Base-by-base conservation (phyloP, 768 basidiomycete genomes). In the Suillus subaureus region DNA sequence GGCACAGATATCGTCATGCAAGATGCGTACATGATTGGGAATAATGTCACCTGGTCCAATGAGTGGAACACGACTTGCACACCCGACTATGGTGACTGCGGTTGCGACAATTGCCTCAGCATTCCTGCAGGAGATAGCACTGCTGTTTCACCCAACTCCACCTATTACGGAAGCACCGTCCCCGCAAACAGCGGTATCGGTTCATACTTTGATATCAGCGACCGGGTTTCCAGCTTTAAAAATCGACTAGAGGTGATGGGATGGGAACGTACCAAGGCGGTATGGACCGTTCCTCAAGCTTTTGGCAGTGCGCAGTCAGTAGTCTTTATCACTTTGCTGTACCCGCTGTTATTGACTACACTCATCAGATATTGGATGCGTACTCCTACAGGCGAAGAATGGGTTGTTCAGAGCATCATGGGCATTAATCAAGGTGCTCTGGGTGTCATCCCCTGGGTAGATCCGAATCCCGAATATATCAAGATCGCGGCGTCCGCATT, bases 271-370 rank as follows among this genome's bases (percentile, higher is more conserved):
- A 85, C 82, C 6, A 88, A 90, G 72, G 84, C 89, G 1, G 82
- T 92, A 0, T 93, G 92, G 93, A 87, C 88, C 2, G 92, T 93
- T 1, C 90, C 91, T 0, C 92, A 94, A 75, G 91, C 84, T 0
- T 94, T 94, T 71, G 90, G 90, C 33, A 82, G 81, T 62, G 72
- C 70, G 7, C 68, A 75, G 79, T 81, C 18, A 68, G 75, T 69
- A 13, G 6, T 63, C 16, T 35, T 70, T 57, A 4, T 15, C n/a
- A 37, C 54, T n/a, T 40, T 26, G 8, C 6, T 12, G 11, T 21
- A 56, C 68, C 39, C 43, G 9, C 35, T 57, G n/a, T 18, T 31
- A n/a, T 15, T 42, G 61, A 12, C 81, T 80, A 80, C 12, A 43
- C 16, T 35, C 35, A 76, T 77, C 45, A 85, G 84, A 77, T 91